Evolutionary conservation across 805 yeast species (phyloP), one percentile per base, ranked within the genome.

Genomic region (Saturnispora serradocipensis): DNA sequence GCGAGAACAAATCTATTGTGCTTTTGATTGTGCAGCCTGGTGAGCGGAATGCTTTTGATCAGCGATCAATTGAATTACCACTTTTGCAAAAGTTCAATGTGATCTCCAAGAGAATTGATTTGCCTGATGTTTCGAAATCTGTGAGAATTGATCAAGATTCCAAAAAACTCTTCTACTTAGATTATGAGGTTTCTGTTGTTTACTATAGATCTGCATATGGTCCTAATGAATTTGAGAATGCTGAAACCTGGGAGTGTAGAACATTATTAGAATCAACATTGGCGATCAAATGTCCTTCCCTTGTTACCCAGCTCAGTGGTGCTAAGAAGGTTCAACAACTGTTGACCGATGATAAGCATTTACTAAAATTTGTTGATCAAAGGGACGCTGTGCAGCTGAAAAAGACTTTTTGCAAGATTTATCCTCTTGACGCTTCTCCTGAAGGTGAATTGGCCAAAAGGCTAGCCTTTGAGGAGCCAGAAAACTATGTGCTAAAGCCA

Each of bases 251-350:
- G 99, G 76, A 75, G 13, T 84, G 86, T 10, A 77, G 99, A 61
- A 71, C 79, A 25, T 61, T 71, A 22, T 72, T 93, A 50, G 99
- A 93, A 64, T 73, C 78, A 8, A 77, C 90, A 10, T 65, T 72
- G 48, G 95, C 98, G 1, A 84, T 93, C 54, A 90, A 93, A 66
- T 91, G 96, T 55, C 99, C 99, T 2, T 82, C 93, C 4, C 70
- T 91, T 30, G 70, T 88, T 54, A 88, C 95, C 2, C 99, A 93
- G 67, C 72, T 93, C 53, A 80, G 96, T 22, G 99, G 99, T 1
- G 82, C 96, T 18, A 93, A 93, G 63, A 93, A 93, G 67, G 77
- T 93, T 49, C 99, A 93, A 69, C 99, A 93, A 66, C 71, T 89
- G 25, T 75, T 93, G 50, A 86, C 96, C 0, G 73, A 77, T 35